Evolutionary conservation across 1,284 basidiomycete species (phyloP), one percentile per base, ranked within the genome.

Genomic region (Moniliophthora roreri): DNA sequence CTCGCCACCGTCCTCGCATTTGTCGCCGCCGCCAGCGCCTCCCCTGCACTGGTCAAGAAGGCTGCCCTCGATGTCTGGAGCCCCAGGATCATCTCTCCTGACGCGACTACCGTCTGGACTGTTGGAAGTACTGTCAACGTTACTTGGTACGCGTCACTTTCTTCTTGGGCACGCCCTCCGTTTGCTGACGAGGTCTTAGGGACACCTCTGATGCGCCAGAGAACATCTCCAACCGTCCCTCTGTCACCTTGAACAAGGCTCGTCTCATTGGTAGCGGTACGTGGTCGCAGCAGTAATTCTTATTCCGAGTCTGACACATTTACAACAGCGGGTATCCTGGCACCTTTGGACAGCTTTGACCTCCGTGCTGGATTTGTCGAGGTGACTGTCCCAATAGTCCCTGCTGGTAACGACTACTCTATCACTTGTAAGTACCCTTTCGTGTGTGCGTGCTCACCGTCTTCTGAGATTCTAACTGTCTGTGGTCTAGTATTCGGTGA

Each of bases 1-100:
- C 7, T 46, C 28, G n/a, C 44, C 8, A 26, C 44, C 13, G 24
- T 46, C 18, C 44, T 46, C 24, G 44, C 44, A 8, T 10, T 32
- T 24, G 28, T 32, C 24, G 44, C 44, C 18, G 44, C 24, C 10
- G 24, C 28, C 44, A 46, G 18, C 24, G 44, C 44, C 16, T 23
- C 44, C 11, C 44, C 44, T 13, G 28, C 28, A 6, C 7, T 26
- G 4, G 44, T 32, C 5, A 46, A 46, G 24, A 46, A 28, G 11
- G 47, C 26, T 11, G 24, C 40, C 34, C 50, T 32, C 3, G 53
- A 56, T 13, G 48, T 56, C 9, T 56, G 37, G 34, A 48, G n/a
- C 28, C 55, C 55, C 15, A 47, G 34, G 8, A 56, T 56, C 36
- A 56, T 48, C 26, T 50, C 48, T 5, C 55, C 55, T 8, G 37